Percentiles rank a stretch among this genome's conserved stretches.
Evolutionary conservation across 1,284 basidiomycete species (phyloP).

Genomic region (Golubevia pallescens): DNA sequence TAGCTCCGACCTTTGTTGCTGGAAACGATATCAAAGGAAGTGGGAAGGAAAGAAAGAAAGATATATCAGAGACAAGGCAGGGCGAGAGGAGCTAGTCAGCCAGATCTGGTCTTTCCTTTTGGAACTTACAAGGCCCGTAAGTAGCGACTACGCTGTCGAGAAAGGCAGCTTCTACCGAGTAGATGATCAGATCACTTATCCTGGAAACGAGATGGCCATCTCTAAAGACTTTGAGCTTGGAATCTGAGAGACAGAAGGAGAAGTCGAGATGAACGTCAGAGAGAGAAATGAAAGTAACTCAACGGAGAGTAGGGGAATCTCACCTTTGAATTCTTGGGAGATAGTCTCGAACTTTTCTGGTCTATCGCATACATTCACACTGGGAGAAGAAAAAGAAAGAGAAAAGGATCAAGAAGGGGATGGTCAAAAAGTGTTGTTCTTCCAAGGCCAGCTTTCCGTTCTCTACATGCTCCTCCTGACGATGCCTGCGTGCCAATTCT

Average conservation of each 20-base stretch:
- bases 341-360: conserved; percentile 78
- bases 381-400: too few species aligned
- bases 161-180: conserved; percentile 91
- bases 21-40: conserved; percentile 5
- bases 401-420: too few species aligned
- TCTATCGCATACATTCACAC: conserved; percentile 90
- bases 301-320: conserved; percentile 17
- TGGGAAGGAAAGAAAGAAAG: neutral
- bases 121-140: conserved; percentile 84
- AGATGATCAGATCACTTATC: conserved; percentile 84
- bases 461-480: too few species aligned
- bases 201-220: conserved; percentile 85
- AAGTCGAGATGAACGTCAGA: neutral
- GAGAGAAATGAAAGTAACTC: conserved; percentile 11
- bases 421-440: too few species aligned
- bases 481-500: too few species aligned
- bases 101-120: too few species aligned
- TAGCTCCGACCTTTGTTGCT: conserved; percentile 90
- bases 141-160: conserved; percentile 82
- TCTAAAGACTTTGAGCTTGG: conserved; percentile 72
- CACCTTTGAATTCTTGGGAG: conserved; percentile 73
- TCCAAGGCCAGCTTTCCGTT: too few species aligned
- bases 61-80: neutral
- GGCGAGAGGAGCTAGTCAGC: conserved; percentile 2
- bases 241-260: conserved; percentile 25